Conservation (phyloP, 139 green algal genomes). For the Chlamydomonas schloesseri region DNA sequence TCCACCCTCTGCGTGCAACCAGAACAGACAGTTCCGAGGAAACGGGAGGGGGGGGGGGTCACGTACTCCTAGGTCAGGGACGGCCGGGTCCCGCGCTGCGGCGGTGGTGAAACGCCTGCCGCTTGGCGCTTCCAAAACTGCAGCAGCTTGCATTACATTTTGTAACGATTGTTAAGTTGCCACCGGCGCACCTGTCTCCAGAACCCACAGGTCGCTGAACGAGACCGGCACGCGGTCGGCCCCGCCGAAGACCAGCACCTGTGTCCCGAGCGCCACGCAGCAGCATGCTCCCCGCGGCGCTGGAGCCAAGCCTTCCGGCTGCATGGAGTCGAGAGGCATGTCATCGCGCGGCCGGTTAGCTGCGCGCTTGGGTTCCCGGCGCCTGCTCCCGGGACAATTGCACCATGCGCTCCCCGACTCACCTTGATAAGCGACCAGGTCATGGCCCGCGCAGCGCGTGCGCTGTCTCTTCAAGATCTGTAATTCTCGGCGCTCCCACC, state of each 20-base stretch:
- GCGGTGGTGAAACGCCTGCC: neutral
- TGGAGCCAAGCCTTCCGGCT: constrained; percentile 53
- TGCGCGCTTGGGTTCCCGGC: too few relatives aligned
- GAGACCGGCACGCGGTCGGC: constrained; percentile 57
- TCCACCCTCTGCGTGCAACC: neutral
- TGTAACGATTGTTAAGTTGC: too few relatives aligned
- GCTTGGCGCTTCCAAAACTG: neutral
- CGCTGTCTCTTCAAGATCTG: too few relatives aligned
- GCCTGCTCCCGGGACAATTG: too few relatives aligned
- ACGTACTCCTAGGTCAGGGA: too few relatives aligned
- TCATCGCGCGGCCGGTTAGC: neutral
- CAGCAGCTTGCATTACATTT: too few relatives aligned
- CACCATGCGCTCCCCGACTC: too few relatives aligned
- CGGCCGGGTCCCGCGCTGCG: too few relatives aligned
- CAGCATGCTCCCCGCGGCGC: constrained; percentile 60
- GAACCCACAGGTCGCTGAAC: constrained; percentile 69
- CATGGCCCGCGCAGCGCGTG: too few relatives aligned
- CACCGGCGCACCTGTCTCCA: constrained; percentile 67
- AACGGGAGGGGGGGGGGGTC: too few relatives aligned
- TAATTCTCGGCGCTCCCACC: too few relatives aligned
- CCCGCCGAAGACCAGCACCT: constrained; percentile 69
- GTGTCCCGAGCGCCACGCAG: constrained; percentile 48
- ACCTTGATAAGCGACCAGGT: neutral
- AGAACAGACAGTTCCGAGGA: too few relatives aligned
- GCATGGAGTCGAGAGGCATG: neutral